Evolutionary conservation across 139 green algal genomes (phyloP).

Genomic region (Ulvella scutata): DNA sequence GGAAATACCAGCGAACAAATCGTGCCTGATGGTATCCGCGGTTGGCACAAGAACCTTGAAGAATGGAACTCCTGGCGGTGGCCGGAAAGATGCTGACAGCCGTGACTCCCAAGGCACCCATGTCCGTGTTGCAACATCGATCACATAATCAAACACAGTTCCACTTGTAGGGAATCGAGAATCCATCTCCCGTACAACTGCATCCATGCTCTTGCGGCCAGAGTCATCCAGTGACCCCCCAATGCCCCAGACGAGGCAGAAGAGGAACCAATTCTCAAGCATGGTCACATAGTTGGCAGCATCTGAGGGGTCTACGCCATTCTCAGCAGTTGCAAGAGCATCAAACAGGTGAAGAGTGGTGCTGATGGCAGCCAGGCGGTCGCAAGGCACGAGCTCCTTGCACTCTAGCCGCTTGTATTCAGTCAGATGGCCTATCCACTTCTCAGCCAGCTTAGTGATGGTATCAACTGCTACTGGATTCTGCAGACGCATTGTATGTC

Average conservation of each 20-base stretch:
- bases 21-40: slow-evolving; percentile 31
- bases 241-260: slow-evolving; percentile 67
- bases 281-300: slow-evolving; percentile 23
- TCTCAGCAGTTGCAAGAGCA: slow-evolving; percentile 36
- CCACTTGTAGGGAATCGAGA: slow-evolving; percentile 37
- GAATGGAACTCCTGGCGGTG: slow-evolving; percentile 41
- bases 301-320: slow-evolving; percentile 28
- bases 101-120: slow-evolving; percentile 57
- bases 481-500: neutral
- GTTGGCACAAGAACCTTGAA: slow-evolving; percentile 61
- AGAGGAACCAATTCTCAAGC: slow-evolving; percentile 71
- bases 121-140: slow-evolving; percentile 32
- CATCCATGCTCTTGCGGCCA: slow-evolving; percentile 38
- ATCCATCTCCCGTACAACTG: slow-evolving; percentile 31
- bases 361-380: slow-evolving; percentile 47
- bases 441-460: slow-evolving; percentile 42
- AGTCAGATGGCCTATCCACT: slow-evolving; percentile 48
- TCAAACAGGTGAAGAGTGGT: slow-evolving; percentile 59
- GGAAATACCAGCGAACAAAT: too few relatives aligned
- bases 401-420: slow-evolving; percentile 53
- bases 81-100: slow-evolving; percentile 37
- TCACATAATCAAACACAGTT: slow-evolving; percentile 69
- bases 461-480: slow-evolving; percentile 18
- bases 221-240: slow-evolving; percentile 53
- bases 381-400: slow-evolving; percentile 47